Base-by-base conservation (phyloP, 2,329 filamentous ascomycete species). In the Neofusicoccum sp. region DNA sequence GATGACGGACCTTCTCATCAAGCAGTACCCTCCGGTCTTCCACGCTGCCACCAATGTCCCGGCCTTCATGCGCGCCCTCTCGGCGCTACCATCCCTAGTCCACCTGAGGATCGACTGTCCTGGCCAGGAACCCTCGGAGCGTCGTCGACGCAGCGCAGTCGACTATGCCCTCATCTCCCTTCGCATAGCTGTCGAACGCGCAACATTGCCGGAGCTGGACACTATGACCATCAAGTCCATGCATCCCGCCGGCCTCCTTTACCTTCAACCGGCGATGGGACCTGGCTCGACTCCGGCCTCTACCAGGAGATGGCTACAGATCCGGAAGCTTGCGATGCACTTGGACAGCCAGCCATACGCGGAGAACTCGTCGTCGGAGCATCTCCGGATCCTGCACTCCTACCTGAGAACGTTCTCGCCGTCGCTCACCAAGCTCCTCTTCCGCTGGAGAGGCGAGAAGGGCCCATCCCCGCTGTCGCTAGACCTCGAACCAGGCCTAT, bases 81-180 rank as follows among this genome's bases (percentile, higher is more conserved):
- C 84, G 39, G 80, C 87, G 66, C 76, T 96, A 70, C 79, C 85
- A 64, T 89, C 89, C 69, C 80, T 97, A 70, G 82, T 85, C 49
- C 90, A 94, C 73, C 81, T 97, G 64, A 89, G 85, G 54, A 84
- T 96, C 72, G 87, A 86, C 65, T 95, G 91, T 68, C 90, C 91
- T 4, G 89, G 87, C 41, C 89, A 93, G 74, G 81, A 87, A 64
- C 80, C 87, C 14, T 79, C 83, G 7, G 66, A 73, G 41, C 87
- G 92, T 73, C 83, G 89, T 48, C 85, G 92, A 41, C 85, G 91
- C 52, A 88, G 87, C 74, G 87, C 89, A 54, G 91, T 96, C 64
- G 93, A 96, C 81, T 96, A 95, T 72, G 92, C 92, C 3, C 86
- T 97, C 65, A 92, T 96, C 73, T 95, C 91, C 67, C 79, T 96